Conservation (phyloP, 2,329 filamentous ascomycete species). For the Botrytis tulipae region DNA sequence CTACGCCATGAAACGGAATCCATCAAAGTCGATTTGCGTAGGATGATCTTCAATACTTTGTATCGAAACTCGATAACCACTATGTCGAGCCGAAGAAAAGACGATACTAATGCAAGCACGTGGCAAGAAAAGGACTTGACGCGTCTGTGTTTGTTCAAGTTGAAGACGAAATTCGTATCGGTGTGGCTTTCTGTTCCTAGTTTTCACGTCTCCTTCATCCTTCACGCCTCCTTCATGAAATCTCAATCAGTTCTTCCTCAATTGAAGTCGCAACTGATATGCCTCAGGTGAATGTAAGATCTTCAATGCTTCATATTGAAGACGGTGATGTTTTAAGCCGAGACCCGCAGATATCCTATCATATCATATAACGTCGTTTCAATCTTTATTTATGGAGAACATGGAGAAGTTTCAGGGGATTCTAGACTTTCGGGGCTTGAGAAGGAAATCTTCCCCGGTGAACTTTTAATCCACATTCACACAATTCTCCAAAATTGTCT, state of each 20-base stretch:
- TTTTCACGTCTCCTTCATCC: too few relatives aligned
- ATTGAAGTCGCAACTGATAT: too few relatives aligned
- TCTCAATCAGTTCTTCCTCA: background rate
- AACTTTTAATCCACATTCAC: background rate
- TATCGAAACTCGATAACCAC: background rate
- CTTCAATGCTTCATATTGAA: background rate
- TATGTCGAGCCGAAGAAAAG: background rate
- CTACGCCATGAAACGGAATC: background rate
- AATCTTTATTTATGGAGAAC: background rate
- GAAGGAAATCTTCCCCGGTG: background rate
- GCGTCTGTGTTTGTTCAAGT: background rate
- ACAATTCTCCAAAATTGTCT: background rate
- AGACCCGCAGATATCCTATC: background rate
- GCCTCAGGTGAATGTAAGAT: background rate
- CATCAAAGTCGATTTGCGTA: background rate
- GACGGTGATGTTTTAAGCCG: background rate
- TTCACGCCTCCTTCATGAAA: background rate
- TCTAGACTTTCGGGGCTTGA: background rate
- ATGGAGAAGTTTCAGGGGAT: background rate
- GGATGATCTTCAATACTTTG: background rate
- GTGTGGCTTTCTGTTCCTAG: background rate
- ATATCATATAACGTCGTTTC: background rate
- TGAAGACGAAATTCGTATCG: background rate
- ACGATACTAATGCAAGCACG: background rate
- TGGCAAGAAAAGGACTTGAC: background rate